phyloP scores from a whole-genome alignment of 192 early-diverging fungal genomes.

The Coemansia aciculifera region DNA sequence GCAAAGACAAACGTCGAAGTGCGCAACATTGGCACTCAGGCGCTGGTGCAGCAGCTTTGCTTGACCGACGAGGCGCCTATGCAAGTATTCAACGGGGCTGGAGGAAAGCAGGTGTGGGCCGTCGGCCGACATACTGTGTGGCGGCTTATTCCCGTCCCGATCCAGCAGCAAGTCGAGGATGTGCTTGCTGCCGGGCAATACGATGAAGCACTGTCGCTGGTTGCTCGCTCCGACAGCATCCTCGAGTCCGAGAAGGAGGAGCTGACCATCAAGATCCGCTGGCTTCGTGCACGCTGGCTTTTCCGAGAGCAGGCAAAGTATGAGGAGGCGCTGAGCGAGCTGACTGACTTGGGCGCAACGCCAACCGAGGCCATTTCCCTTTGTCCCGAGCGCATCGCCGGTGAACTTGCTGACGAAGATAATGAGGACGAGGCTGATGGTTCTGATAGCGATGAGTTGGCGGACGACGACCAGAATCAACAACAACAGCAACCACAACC shows the following conservation, averaged over 20 bases:
- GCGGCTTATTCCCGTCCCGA: constrained; percentile 63
- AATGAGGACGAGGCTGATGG: constrained; percentile 12
- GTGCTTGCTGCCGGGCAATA: constrained; percentile 69
- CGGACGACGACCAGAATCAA: constrained; percentile 8
- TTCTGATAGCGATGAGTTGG: constrained; percentile 9
- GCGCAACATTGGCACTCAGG: constrained; percentile 78
- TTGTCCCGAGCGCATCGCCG: constrained; percentile 70
- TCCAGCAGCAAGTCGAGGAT: constrained; percentile 65
- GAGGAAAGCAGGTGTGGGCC: constrained; percentile 76
- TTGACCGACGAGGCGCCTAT: constrained; percentile 60
- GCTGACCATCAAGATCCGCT: constrained; percentile 63
- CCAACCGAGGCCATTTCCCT: constrained; percentile 69
- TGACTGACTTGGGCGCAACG: constrained; percentile 65
- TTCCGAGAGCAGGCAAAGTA: constrained; percentile 62
- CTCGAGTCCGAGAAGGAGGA: constrained; percentile 68
- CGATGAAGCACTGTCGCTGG: constrained; percentile 73
- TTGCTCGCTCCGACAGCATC: constrained; percentile 73
- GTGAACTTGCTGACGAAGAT: constrained; percentile 57
- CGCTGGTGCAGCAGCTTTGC: constrained; percentile 78
- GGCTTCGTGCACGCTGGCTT: constrained; percentile 69
- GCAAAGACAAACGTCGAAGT: constrained; percentile 70
- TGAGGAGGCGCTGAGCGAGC: constrained; percentile 66
- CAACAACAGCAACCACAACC: neutral
- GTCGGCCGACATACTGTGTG: constrained; percentile 68
- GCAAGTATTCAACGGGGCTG: constrained; percentile 57